Evolutionary conservation across 768 basidiomycete species (phyloP).

Genomic region (Candolleomyces aberdarensis): DNA sequence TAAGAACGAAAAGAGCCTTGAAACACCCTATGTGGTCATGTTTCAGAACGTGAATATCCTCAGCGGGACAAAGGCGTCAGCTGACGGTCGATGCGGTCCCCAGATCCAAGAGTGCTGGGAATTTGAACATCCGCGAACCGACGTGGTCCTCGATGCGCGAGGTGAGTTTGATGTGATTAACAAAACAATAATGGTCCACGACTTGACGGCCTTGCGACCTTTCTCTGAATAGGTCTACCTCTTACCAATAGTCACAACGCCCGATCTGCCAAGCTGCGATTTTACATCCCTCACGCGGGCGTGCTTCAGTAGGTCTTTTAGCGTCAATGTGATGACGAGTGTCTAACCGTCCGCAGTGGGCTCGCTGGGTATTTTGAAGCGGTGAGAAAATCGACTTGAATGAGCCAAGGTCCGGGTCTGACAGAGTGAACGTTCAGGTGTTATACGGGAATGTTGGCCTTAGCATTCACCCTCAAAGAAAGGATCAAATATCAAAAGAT

Average conservation of each 20-base stretch:
- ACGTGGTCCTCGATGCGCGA: constrained; percentile 67
- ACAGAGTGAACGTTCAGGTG: constrained; percentile 29
- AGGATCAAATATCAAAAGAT: constrained; percentile 83
- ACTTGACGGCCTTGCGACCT: neutral
- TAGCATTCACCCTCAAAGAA: constrained; percentile 90
- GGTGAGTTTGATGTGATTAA: constrained; percentile 42
- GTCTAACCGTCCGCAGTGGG: constrained; percentile 43
- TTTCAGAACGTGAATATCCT: constrained; percentile 91
- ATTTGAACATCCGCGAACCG: constrained; percentile 89
- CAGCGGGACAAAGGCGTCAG: constrained; percentile 68
- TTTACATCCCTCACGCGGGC: constrained; percentile 93
- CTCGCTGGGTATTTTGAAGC: constrained; percentile 98
- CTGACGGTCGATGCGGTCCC: constrained; percentile 67
- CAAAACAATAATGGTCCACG: neutral
- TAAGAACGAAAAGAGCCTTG: constrained; percentile 69
- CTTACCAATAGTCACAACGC: constrained; percentile 96
- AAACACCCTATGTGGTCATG: constrained; percentile 99
- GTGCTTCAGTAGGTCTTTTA: constrained; percentile 62
- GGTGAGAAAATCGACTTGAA: constrained; percentile 22
- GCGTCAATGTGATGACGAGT: neutral
- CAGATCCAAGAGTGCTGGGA: constrained; percentile 96
- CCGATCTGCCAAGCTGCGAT: constrained; percentile 79
- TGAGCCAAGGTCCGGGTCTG: neutral
- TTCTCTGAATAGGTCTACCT: constrained; percentile 61
- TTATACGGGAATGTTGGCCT: constrained; percentile 88